Percentiles rank a stretch among this genome's conserved stretches.
Conservation (phyloP, 176 grass and related monocot genomes). For the Aegilops umbellulata region DNA sequence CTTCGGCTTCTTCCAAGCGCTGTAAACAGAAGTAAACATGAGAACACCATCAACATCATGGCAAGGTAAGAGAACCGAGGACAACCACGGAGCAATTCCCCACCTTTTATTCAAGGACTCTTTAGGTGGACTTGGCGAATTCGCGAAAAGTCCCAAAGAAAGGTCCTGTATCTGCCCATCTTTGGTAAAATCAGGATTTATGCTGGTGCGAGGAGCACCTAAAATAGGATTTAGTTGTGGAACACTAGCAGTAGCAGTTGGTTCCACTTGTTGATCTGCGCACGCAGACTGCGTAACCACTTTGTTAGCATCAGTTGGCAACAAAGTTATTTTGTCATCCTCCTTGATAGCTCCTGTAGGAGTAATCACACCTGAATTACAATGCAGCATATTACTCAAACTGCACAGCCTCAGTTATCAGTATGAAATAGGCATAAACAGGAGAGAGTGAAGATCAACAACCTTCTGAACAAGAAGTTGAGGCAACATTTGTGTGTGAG, state of each 20-base stretch:
- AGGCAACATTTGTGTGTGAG: constrained; percentile 22
- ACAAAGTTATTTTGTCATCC: not conserved
- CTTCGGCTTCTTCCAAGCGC: constrained; percentile 30
- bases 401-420: not conserved
- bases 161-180: constrained; percentile 22
- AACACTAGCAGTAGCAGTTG: not conserved
- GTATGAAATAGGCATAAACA: not conserved
- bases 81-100: not conserved
- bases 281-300: not conserved
- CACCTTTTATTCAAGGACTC: constrained; percentile 29
- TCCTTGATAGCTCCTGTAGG: constrained; percentile 22
- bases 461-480: constrained; percentile 48
- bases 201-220: not conserved
- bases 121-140: constrained; percentile 12
- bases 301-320: constrained; percentile 3
- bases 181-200: not conserved
- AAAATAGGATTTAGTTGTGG: constrained; percentile 19
- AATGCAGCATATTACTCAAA: not conserved
- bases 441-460: not conserved
- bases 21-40: constrained; percentile 28
- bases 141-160: constrained; percentile 22
- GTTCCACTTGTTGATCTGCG: constrained; percentile 7
- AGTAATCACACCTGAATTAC: constrained; percentile 17
- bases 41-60: not conserved
- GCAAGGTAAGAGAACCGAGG: not conserved